Percentiles rank a stretch among this genome's conserved stretches.
Conservation (phyloP, 163 green algal species). For the Scenedesmus sp. region DNA sequence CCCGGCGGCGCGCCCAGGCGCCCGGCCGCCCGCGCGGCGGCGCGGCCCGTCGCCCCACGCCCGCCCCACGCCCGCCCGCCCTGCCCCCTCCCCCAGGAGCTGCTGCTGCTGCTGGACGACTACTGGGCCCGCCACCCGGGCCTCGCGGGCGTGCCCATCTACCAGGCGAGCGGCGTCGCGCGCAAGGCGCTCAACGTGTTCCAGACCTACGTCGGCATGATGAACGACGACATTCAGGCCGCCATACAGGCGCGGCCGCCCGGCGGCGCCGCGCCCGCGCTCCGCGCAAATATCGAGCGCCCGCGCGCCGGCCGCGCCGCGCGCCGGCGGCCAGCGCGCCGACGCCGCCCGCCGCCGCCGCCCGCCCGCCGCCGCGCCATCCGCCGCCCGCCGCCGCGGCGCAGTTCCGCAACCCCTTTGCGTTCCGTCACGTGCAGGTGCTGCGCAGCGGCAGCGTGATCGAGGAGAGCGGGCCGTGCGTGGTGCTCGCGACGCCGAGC, state of each 20-base stretch:
- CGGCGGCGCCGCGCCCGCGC: no score
- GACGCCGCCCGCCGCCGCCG: no score
- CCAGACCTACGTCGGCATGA: constrained; percentile 97
- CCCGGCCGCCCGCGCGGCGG: neutral
- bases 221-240: constrained; percentile 95
- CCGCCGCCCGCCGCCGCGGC: neutral
- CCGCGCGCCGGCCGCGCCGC: no score
- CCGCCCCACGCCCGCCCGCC: no score
- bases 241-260: constrained; percentile 72
- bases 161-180: constrained; percentile 85
- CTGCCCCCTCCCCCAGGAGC: no score
- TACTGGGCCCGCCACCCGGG: constrained; percentile 90
- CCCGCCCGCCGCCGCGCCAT: no score
- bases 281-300: no score
- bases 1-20: neutral
- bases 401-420: constrained; percentile 92
- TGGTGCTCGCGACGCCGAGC: constrained; percentile 96
- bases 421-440: constrained; percentile 93
- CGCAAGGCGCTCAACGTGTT: constrained; percentile 85
- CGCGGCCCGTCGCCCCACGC: no score
- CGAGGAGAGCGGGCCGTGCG: constrained; percentile 89
- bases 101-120: constrained; percentile 98
- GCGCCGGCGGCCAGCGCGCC: no score
- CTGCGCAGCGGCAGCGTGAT: constrained; percentile 75
- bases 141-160: constrained; percentile 93